phyloP scores from a whole-genome alignment of 176 grass and related monocot genomes.

The Tuctoria greenei region DNA sequence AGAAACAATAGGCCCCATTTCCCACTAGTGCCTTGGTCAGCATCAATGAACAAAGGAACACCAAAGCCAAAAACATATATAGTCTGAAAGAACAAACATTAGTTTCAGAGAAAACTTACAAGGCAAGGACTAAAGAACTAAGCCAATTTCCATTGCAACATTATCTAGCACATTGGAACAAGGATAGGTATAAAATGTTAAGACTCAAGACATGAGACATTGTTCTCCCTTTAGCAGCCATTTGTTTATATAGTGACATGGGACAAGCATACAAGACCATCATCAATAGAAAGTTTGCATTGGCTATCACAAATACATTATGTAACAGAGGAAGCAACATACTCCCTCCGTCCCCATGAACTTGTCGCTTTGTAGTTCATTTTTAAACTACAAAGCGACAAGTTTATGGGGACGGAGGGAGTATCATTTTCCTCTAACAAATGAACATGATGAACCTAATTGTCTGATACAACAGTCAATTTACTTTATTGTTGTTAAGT shows the following conservation, averaged over 20 bases:
- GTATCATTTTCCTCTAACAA: slow-evolving; percentile 11
- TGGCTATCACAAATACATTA: background rate
- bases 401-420: too few species aligned
- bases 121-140: background rate
- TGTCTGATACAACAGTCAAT: background rate
- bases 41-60: slow-evolving; percentile 75
- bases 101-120: slow-evolving; percentile 23
- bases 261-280: background rate
- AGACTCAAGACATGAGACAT: background rate
- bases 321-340: background rate
- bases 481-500: background rate
- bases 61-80: slow-evolving; percentile 93
- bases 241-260: background rate
- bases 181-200: background rate
- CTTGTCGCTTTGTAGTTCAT: too few species aligned
- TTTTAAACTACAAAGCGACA: too few species aligned
- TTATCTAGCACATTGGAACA: slow-evolving; percentile 15
- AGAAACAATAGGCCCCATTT: slow-evolving; percentile 92
- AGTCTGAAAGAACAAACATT: slow-evolving; percentile 53
- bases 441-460: background rate
- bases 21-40: slow-evolving; percentile 64
- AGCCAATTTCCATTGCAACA: slow-evolving; percentile 2
- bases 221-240: background rate
- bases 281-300: background rate
- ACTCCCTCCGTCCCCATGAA: too few species aligned